Evolutionary conservation across 1,139 yeast species (phyloP), one percentile per base, ranked within the genome.

Genomic region (Blastobotrys proliferans): DNA sequence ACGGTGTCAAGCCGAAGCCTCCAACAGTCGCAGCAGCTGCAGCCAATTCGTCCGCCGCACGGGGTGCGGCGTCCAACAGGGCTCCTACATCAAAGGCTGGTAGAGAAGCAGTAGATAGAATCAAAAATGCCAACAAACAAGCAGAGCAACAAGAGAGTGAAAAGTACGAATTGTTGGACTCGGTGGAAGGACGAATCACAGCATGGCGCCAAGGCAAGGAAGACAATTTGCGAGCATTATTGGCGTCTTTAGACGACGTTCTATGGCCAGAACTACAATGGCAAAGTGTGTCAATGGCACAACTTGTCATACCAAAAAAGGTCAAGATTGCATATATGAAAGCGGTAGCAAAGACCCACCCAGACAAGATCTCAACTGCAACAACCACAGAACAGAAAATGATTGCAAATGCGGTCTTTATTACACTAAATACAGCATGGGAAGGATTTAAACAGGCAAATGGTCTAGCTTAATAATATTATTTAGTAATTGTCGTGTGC

Each of bases 331-430:
- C 73, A 26, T 94, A 92, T 63, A 77, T 94, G 90, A 92, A 87
- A 62, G 97, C 96, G 1, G 94, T 88, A 33, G 81, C 95, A 26
- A 79, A 82, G 53, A 87, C 94, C 4, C 99, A 94, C 60, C 98
- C 98, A 0, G 98, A 94, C 62, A 94, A 94, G 62, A 68, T 88
- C 31, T 70, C 78, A 3, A 68, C 71, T 26, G 55, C 57, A 18
- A 74, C 79, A 1, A 65, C 80, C 6, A 68, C 78, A n/a, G 92
- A 86, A 54, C 77, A 79, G 48, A 82, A 82, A 60, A 77, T 90
- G 82, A 70, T 90, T 41, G 94, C 97, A 25, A 92, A 88, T 55
- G 79, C 81, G 8, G 94, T 92, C 0, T 94, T 94, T 58, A 83
- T 88, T 35, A 73, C 79, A 0, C 69, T 94, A 51, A 90, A 90